Base-by-base conservation (phyloP, 1,284 basidiomycete species). In the Volvariella volvacea region DNA sequence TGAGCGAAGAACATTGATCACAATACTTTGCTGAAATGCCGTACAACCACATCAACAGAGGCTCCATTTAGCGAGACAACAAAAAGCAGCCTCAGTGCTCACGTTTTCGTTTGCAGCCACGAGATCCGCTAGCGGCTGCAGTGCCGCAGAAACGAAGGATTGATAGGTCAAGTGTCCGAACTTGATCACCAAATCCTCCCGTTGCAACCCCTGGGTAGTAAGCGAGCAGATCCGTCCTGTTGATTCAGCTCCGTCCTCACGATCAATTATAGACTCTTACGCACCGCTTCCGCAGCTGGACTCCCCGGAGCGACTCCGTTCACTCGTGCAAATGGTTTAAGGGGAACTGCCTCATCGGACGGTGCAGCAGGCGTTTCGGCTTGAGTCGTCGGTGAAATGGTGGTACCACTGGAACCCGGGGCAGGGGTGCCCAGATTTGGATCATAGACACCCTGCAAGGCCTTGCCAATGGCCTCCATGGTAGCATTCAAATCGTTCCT, bases 41-140 rank as follows among this genome's bases (percentile, higher is more conserved):
- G 2, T 22, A 41, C 44, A 19, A 46, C 31, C 22, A 42, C n/a
- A n/a, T n/a, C n/a, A n/a, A 19, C 36, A 12, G 33, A 3, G 41
- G 30, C 36, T 25, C 15, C 31, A 40, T 19, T 42, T 22, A 33
- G 39, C 39, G 10, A 40, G 12, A 12, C 25, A 28, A 6, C 12
- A 12, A 28, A n/a, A 40, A 28, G 4, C 36, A 34, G 14, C 15
- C 33, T 17, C 4, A 41, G 4, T 4, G 58, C 82, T 59, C 50
- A 91, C 89, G 55, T 89, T 82, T 63, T 94, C 88, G 39, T 77
- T 83, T 2, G 68, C 64, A 16, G 70, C 62, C 2, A 93, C 90
- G n/a, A 90, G 60, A 4, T 77, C 73, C 0, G 82, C 83, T 31
- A 94, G 62, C 14, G 82, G 80, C 48, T 82, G 75, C 34, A 93